These are phyloP conservation scores for Boletellus ananas DNA, from an alignment of 768 basidiomycete species.

Conservation along the genomic window DNA sequence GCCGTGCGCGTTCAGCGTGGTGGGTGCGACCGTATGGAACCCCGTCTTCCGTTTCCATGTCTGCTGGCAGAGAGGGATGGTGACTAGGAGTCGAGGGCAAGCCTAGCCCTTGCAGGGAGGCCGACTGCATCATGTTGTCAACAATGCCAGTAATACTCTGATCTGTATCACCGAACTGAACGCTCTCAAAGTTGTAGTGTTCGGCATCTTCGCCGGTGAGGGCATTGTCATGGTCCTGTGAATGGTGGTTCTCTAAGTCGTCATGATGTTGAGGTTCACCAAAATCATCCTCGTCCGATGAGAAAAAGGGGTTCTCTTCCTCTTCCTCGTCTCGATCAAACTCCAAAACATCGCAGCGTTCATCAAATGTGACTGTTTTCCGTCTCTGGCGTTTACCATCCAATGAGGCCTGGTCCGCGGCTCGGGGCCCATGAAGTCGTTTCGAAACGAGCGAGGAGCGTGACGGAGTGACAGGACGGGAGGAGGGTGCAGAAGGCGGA, in stretches of 20 bases:
- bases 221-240: conserved; percentile 8
- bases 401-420: conserved; percentile 37
- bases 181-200: conserved; percentile 37
- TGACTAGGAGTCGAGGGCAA: conserved; percentile 35
- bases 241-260: conserved; percentile 7
- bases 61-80: conserved; percentile 43
- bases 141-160: conserved; percentile 68
- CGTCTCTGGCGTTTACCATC: conserved; percentile 47
- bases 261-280: conserved; percentile 14
- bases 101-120: conserved; percentile 22
- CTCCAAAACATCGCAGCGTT: conserved; percentile 78
- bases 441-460: conserved; percentile 69
- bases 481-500: conserved; percentile 42
- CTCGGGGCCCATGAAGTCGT: conserved; percentile 73
- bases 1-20: conserved; percentile 49
- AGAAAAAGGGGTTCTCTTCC: conserved; percentile 46
- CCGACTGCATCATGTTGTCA: conserved; percentile 57
- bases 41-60: conserved; percentile 58
- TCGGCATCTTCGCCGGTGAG: conserved; percentile 5
- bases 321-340: conserved; percentile 68
- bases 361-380: conserved; percentile 79
- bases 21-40: conserved; percentile 62
- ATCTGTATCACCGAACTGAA: conserved; percentile 41
- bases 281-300: conserved; percentile 34
- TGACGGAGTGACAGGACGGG: conserved; percentile 32